Evolutionary conservation across 2,329 filamentous ascomycete species (phyloP).

Genomic region (Uncinocarpus reesii): DNA sequence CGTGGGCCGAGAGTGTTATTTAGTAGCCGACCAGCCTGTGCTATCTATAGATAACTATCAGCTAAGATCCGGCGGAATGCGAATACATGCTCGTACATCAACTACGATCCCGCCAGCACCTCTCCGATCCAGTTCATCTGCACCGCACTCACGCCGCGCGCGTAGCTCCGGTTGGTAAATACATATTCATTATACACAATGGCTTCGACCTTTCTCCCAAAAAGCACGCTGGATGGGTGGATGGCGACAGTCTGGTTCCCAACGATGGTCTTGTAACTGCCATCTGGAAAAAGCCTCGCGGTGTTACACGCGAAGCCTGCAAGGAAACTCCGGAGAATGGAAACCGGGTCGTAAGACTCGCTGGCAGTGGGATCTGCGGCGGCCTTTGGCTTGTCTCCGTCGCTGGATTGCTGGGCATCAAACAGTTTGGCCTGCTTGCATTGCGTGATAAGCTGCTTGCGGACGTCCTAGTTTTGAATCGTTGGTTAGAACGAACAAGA

Average conservation of each 20-base stretch:
- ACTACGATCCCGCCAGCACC: constrained; percentile 22
- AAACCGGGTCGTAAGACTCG: constrained; percentile 33
- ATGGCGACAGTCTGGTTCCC: constrained; percentile 54
- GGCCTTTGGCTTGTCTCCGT: constrained; percentile 9
- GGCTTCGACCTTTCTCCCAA: constrained; percentile 50
- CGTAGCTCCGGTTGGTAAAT: constrained; percentile 55
- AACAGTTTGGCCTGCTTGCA: constrained; percentile 42
- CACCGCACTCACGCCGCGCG: constrained; percentile 51
- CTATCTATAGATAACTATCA: no score
- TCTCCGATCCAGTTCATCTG: constrained; percentile 54
- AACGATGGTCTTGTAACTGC: constrained; percentile 51
- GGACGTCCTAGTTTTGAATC: constrained; percentile 46
- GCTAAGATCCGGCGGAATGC: no score
- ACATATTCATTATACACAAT: constrained; percentile 58
- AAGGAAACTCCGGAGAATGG: constrained; percentile 49
- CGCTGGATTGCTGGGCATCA: constrained; percentile 18
- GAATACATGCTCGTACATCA: no score
- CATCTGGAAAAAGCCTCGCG: constrained; percentile 49
- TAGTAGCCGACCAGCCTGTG: no score
- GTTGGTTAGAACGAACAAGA: no score
- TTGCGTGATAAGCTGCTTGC: constrained; percentile 51
- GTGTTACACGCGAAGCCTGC: constrained; percentile 52
- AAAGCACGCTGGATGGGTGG: constrained; percentile 51
- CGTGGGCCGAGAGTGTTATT: no score
- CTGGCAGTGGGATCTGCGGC: constrained; percentile 12